A percentile compares a stretch with the other conserved stretches of the same genome.
These are phyloP conservation scores for Dryas integrifolia DNA, from an alignment of 331 rosid species.

Conservation along the genomic window DNA sequence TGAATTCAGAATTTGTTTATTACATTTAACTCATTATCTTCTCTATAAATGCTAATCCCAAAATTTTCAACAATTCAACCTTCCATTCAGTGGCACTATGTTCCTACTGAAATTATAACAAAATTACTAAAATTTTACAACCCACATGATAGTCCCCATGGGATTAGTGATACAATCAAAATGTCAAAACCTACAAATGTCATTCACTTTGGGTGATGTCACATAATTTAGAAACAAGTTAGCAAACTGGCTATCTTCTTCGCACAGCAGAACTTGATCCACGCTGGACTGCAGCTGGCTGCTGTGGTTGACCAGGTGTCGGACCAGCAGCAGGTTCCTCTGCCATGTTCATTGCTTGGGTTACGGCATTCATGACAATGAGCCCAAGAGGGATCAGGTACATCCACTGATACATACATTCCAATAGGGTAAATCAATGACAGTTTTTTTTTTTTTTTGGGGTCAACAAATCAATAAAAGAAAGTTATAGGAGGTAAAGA, in stretches of 20 bases:
- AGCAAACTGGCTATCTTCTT: constrained; percentile 54
- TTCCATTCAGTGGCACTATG: not conserved
- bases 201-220: not conserved
- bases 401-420: constrained; percentile 76
- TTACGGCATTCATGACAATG: constrained; percentile 85
- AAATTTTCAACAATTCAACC: constrained; percentile 6
- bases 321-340: constrained; percentile 81
- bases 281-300: constrained; percentile 67
- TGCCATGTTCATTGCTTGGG: constrained; percentile 95
- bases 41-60: not conserved
- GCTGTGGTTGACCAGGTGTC: constrained; percentile 51
- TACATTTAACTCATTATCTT: not conserved
- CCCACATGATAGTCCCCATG: constrained; percentile 14
- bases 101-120: not conserved
- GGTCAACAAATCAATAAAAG: constrained; percentile 4
- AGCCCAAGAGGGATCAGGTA: constrained; percentile 93
- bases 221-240: constrained; percentile 3
- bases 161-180: constrained; percentile 23
- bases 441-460: not conserved
- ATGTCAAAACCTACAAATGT: constrained; percentile 16
- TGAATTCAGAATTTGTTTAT: too few species aligned
- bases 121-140: constrained; percentile 18
- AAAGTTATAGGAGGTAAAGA: not conserved
- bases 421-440: not conserved
- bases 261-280: constrained; percentile 66